Percentiles rank a stretch among this genome's conserved stretches.
Evolutionary conservation across 2,329 filamentous ascomycete species (phyloP).

Genomic region (Akanthomyces muscarius): DNA sequence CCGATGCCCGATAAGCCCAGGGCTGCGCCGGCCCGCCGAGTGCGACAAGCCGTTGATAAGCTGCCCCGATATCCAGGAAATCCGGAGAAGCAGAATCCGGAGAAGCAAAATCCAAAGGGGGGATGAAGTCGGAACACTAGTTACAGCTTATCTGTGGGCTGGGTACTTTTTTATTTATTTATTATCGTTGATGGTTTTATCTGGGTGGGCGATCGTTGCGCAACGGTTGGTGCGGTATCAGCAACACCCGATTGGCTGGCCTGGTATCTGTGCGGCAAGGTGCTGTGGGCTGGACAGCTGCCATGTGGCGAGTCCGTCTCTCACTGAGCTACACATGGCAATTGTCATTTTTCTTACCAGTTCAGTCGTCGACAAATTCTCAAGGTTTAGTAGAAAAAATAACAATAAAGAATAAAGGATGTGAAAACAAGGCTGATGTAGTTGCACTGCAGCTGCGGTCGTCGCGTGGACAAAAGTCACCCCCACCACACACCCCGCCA

Average conservation of each 20-base stretch:
- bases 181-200: not conserved
- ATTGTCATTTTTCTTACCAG: too few relatives aligned
- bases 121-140: not conserved
- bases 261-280: not conserved
- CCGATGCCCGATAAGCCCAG: constrained; percentile 1
- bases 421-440: not conserved
- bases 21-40: not conserved
- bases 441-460: not conserved
- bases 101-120: constrained; percentile 3
- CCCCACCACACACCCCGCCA: not conserved
- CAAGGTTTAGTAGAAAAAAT: not conserved
- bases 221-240: constrained; percentile 7
- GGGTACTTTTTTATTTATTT: not conserved
- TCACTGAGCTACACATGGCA: not conserved
- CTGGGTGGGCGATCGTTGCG: not conserved
- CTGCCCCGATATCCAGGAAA: not conserved
- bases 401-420: not conserved
- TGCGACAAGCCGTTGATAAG: constrained; percentile 7
- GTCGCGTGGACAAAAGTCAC: not conserved
- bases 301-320: not conserved
- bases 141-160: constrained; percentile 10
- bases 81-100: constrained; percentile 14
- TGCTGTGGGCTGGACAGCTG: not conserved
- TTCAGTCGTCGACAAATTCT: not conserved
- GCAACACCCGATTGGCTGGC: constrained; percentile 16